These are phyloP conservation scores for Chiua virens DNA, from an alignment of 768 basidiomycete species.

Conservation along the genomic window DNA sequence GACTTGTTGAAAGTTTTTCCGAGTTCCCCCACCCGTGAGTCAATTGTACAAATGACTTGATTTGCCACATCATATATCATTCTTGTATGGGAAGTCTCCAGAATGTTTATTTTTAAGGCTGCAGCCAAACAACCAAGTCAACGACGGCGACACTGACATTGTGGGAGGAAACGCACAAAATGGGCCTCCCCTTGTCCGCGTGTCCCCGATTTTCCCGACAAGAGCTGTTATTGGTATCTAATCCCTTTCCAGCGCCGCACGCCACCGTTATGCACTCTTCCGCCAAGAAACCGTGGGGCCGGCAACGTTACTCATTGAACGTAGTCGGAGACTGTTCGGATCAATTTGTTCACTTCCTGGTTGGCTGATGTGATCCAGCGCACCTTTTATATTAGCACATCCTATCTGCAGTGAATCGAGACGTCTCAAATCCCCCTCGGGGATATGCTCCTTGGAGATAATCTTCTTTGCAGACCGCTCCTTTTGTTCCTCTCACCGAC, in stretches of 20 bases:
- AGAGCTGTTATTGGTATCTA: background rate
- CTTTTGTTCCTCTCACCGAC: no score
- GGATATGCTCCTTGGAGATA: background rate
- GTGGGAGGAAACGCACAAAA: slow-evolving; percentile 3
- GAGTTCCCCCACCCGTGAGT: slow-evolving; percentile 15
- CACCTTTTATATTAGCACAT: slow-evolving; percentile 13
- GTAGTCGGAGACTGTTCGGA: slow-evolving; percentile 5
- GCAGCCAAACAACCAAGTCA: slow-evolving; percentile 13
- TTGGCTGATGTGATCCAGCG: background rate
- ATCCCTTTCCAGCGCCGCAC: background rate
- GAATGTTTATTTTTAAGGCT: slow-evolving; percentile 16
- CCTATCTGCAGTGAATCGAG: background rate
- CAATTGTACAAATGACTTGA: slow-evolving; percentile 7
- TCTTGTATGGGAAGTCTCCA: background rate
- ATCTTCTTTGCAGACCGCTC: no score
- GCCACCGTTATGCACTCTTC: background rate
- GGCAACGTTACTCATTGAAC: no score
- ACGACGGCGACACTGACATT: background rate
- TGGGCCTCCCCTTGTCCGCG: background rate
- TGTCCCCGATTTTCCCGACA: background rate
- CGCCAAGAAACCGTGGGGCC: background rate
- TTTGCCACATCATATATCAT: slow-evolving; percentile 2
- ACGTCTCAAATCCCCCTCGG: background rate
- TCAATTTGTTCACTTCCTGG: background rate
- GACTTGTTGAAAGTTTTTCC: background rate